A percentile compares a stretch with the other conserved stretches of the same genome.
Conservation (phyloP, 257 asterid genomes). For the Echites panduratus region DNA sequence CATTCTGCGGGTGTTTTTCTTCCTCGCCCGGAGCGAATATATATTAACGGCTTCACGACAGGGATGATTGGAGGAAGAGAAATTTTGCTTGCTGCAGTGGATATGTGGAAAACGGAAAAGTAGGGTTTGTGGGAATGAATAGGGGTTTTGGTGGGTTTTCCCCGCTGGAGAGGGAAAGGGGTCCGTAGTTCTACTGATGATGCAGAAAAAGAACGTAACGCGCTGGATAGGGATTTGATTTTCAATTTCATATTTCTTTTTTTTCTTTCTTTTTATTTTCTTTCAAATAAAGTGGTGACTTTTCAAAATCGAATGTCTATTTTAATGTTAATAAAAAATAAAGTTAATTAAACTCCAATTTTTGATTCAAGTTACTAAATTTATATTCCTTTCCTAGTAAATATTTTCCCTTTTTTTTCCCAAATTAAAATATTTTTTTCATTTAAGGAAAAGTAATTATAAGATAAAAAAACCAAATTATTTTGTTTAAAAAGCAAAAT, state of each 20-base stretch:
- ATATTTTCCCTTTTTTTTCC: too few species aligned
- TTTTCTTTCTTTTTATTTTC: background rate
- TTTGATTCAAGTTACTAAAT: too few species aligned
- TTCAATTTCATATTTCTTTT: background rate
- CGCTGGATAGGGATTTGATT: background rate
- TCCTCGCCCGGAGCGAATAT: background rate
- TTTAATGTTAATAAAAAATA: too few species aligned
- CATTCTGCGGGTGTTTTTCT: constrained; percentile 25
- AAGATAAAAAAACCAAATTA: too few species aligned
- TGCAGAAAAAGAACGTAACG: background rate
- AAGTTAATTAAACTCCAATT: too few species aligned
- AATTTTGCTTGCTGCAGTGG: background rate
- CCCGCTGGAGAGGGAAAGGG: background rate
- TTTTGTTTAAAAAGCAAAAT: too few species aligned
- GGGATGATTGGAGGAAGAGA: background rate
- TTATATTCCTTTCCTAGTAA: too few species aligned
- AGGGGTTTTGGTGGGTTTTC: background rate
- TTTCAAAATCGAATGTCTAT: too few species aligned
- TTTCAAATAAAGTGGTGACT: too few species aligned
- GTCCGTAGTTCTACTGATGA: background rate
- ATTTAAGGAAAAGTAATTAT: too few species aligned
- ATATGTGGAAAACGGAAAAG: too few species aligned
- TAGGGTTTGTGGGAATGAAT: background rate
- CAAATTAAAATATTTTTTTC: too few species aligned
- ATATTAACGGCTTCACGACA: background rate